These are phyloP conservation scores for Nematodospora valgi DNA, from an alignment of 805 yeast genomes.

Conservation along the genomic window DNA sequence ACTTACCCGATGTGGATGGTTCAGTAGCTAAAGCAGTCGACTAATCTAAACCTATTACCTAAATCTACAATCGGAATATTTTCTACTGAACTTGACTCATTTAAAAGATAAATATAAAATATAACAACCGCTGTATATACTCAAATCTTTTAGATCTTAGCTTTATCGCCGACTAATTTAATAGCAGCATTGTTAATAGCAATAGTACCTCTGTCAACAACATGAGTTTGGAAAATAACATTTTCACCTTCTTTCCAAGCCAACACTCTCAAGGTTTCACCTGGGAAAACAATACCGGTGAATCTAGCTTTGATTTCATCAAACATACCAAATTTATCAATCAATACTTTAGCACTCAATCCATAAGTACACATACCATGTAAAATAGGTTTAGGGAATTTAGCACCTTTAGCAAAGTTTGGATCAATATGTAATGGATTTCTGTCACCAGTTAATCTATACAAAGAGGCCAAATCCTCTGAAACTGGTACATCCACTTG, in stretches of 20 bases:
- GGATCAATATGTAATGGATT: conserved; percentile 97
- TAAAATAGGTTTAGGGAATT: conserved; percentile 80
- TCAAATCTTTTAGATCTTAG: conserved; percentile 30
- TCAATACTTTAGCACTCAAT: conserved; percentile 67
- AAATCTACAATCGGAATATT: too few species aligned
- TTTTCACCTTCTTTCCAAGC: conserved; percentile 82
- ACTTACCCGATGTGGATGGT: too few species aligned
- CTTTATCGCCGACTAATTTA: conserved; percentile 44
- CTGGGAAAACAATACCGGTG: conserved; percentile 90
- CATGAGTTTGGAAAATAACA: conserved; percentile 77
- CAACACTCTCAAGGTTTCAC: conserved; percentile 74
- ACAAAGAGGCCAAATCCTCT: conserved; percentile 79
- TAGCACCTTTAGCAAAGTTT: conserved; percentile 79
- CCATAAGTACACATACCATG: conserved; percentile 94
- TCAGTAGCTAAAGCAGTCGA: too few species aligned
- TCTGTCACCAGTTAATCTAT: conserved; percentile 89
- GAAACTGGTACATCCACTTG: conserved; percentile 54
- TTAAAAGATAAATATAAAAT: not conserved
- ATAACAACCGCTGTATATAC: too few species aligned
- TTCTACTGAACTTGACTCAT: too few species aligned
- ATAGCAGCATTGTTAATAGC: conserved; percentile 89
- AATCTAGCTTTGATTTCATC: conserved; percentile 87
- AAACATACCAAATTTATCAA: conserved; percentile 77
- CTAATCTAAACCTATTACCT: too few species aligned
- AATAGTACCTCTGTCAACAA: conserved; percentile 69